Percentiles rank a stretch among this genome's conserved stretches.
These are phyloP conservation scores for Xylariales sp. DNA, from an alignment of 2,329 filamentous ascomycete genomes.

Conservation along the genomic window DNA sequence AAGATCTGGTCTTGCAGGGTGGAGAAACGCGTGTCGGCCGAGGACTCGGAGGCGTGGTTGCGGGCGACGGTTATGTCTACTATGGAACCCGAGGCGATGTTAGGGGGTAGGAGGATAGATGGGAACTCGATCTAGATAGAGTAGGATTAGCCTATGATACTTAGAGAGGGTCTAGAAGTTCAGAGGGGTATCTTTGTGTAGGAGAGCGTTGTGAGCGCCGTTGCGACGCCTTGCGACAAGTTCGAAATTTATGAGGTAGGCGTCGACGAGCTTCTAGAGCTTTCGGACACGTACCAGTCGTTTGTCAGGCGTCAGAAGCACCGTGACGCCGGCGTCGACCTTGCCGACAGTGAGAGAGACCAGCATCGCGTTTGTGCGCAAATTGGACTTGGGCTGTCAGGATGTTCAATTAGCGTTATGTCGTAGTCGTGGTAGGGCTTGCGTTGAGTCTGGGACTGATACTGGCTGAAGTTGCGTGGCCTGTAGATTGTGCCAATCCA, in stretches of 20 bases:
- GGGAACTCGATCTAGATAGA: conserved; percentile 85
- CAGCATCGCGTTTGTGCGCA: too few species aligned
- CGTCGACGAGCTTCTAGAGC: too few species aligned
- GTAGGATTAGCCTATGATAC: conserved; percentile 17
- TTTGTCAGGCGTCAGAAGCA: conserved; percentile 94
- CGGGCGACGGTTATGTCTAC: conserved; percentile 95
- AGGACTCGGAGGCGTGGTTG: conserved; percentile 73
- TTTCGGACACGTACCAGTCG: conserved; percentile 69
- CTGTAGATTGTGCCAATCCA: too few species aligned
- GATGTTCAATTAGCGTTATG: too few species aligned
- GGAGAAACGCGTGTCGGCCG: conserved; percentile 71
- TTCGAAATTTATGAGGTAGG: conserved; percentile 7
- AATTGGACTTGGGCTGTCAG: too few species aligned
- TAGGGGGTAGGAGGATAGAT: conserved; percentile 89
- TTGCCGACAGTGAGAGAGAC: conserved; percentile 98
- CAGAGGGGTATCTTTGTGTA: background rate
- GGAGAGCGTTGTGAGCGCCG: background rate
- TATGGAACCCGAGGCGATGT: conserved; percentile 93
- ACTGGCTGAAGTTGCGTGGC: too few species aligned
- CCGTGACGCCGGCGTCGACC: conserved; percentile 96
- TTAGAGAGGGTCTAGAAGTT: conserved; percentile 15
- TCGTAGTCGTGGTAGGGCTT: too few species aligned
- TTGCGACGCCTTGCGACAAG: conserved; percentile 11
- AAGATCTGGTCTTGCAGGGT: conserved; percentile 86
- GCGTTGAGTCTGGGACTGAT: too few species aligned